These are phyloP conservation scores for Ganoderma boninense DNA, from an alignment of 1,284 basidiomycete genomes.

Conservation along the genomic window DNA sequence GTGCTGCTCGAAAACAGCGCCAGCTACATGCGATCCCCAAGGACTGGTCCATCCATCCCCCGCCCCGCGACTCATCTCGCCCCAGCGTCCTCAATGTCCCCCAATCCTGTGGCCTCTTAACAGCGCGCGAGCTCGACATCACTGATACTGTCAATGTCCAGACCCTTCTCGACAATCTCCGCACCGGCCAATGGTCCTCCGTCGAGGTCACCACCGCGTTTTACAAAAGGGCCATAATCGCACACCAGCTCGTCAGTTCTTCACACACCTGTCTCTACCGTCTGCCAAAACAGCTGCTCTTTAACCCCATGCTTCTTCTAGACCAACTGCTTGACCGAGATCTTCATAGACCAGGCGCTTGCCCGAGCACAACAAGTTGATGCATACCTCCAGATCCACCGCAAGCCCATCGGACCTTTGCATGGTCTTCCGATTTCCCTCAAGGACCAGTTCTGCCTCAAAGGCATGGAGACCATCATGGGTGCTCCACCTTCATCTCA, in stretches of 20 bases:
- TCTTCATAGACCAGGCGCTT: slow-evolving; percentile 61
- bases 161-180: slow-evolving; percentile 57
- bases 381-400: slow-evolving; percentile 51
- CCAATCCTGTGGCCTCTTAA: slow-evolving; percentile 65
- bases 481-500: slow-evolving; percentile 40
- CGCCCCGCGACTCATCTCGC: slow-evolving; percentile 45
- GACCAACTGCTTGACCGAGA: slow-evolving; percentile 64
- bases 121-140: slow-evolving; percentile 68
- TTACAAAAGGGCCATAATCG: slow-evolving; percentile 81
- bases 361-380: slow-evolving; percentile 61
- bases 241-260: slow-evolving; percentile 81
- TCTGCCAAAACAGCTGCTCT: slow-evolving; percentile 38
- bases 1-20: slow-evolving; percentile 57
- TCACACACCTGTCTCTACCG: slow-evolving; percentile 20
- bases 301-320: slow-evolving; percentile 40
- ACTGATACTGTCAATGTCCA: slow-evolving; percentile 63
- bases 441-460: slow-evolving; percentile 66
- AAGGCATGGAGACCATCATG: slow-evolving; percentile 61
- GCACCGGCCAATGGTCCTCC: slow-evolving; percentile 61
- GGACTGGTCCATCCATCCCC: slow-evolving; percentile 62
- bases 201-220: slow-evolving; percentile 79
- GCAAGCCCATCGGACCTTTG: slow-evolving; percentile 61
- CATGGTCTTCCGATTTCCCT: slow-evolving; percentile 71
- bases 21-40: slow-evolving; percentile 66
- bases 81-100: slow-evolving; percentile 68